Evolutionary conservation across 768 basidiomycete species (phyloP), one percentile per base, ranked within the genome.

Genomic region (Lentinus tigrinus): DNA sequence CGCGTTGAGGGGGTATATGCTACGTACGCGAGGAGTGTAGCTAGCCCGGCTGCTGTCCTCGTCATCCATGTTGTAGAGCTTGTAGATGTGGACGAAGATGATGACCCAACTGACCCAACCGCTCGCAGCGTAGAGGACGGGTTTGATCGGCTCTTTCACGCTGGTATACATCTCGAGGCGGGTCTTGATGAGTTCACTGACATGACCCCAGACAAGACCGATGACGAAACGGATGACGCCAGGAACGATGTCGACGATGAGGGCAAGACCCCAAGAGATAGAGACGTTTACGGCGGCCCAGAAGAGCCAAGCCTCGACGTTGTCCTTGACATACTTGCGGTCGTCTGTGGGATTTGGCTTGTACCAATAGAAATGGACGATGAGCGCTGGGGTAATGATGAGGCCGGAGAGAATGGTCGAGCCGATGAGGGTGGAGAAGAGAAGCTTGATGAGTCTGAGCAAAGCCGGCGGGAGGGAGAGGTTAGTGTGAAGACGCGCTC

Each of bases 221-320:
- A 91, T 80, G 58, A 81, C 62, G 61, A 80, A 76, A 39, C 78
- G 81, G 50, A 77, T 63, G 50, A 86, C 47, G 42, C 78, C 74
- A 11, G 90, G 89, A 51, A 89, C 71, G 52, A 91, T 71, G 68
- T 91, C 87, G 63, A 91, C 75, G 58, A 87, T 73, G 73, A 89
- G 74, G 19, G 87, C 91, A 34, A 93, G 83, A 60, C 78, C 87
- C 90, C 90, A 93, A 3, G 89, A 91, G 51, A 91, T 78, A 57
- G 89, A 74, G 51, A 91, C 74, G 69, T 93, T 91, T 38, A 87
- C 81, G 4, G 89, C 91, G 7, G 82, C 84, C 89, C 90, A 93
- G 71, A 89, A 89, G 3, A 91, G 75, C 90, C 90, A 93, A 3
- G 88, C 86, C 68, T 87, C 77, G 44, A 88, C 70, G 68, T 87